Evolutionary conservation across 371 early-diverging fungal genomes (phyloP).

Genomic region (Dichotomocladium elegans): DNA sequence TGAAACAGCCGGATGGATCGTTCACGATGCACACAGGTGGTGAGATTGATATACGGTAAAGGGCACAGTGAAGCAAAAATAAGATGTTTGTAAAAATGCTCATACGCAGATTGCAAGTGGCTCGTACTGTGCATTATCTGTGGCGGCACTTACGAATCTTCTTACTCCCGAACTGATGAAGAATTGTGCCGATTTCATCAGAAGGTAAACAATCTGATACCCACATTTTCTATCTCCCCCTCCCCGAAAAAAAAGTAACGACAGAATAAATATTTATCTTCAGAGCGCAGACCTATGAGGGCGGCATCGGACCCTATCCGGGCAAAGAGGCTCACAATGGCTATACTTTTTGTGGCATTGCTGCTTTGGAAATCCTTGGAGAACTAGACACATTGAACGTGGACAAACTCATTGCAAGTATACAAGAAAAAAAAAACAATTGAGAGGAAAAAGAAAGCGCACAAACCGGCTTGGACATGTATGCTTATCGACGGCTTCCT

Average conservation of each 20-base stretch:
- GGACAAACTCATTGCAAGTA: slow-evolving; percentile 53
- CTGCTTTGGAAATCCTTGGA: slow-evolving; percentile 80
- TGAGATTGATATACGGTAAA: slow-evolving; percentile 85
- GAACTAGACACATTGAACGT: slow-evolving; percentile 58
- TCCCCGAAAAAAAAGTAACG: neutral
- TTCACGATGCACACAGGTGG: slow-evolving; percentile 91
- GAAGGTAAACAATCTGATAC: slow-evolving; percentile 21
- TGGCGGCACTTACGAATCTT: slow-evolving; percentile 75
- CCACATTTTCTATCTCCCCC: neutral
- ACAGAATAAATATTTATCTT: neutral
- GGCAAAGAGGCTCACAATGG: slow-evolving; percentile 97
- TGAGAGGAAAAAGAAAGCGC: neutral
- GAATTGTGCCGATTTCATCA: slow-evolving; percentile 72
- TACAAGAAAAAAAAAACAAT: neutral
- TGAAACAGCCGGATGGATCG: slow-evolving; percentile 89
- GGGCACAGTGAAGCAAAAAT: neutral
- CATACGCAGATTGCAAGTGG: slow-evolving; percentile 49
- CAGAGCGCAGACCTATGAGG: slow-evolving; percentile 89
- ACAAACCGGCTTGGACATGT: neutral
- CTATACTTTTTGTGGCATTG: slow-evolving; percentile 93
- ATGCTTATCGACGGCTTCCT: too few species aligned
- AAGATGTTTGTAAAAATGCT: neutral
- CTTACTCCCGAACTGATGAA: slow-evolving; percentile 74
- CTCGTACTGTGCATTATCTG: slow-evolving; percentile 85
- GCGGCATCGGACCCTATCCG: slow-evolving; percentile 88